Evolutionary conservation across 2,329 filamentous ascomycete genomes (phyloP).

Genomic region (Trichoderma asperellum): DNA sequence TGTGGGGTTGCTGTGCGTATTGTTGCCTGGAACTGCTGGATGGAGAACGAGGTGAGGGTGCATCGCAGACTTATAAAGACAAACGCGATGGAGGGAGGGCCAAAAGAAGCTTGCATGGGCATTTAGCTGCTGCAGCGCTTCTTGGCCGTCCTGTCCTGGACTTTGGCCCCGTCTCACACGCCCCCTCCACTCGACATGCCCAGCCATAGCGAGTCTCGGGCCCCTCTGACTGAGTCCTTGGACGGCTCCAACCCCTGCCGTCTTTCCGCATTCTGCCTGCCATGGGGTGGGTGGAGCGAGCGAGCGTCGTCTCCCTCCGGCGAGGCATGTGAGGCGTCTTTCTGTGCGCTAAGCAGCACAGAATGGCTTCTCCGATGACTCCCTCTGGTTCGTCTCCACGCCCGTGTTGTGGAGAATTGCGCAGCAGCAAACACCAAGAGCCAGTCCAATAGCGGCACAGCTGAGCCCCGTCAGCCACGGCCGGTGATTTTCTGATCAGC

Average conservation of each 20-base stretch:
- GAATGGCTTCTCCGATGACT: conserved; percentile 27
- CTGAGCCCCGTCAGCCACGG: conserved; percentile 30
- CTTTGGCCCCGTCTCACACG: conserved; percentile 22
- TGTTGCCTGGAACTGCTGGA: conserved; percentile 28
- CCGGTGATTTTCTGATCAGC: conserved; percentile 8
- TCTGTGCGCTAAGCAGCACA: conserved; percentile 17
- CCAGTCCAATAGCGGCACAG: conserved; percentile 26
- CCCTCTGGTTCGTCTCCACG: conserved; percentile 25
- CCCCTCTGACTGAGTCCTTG: conserved; percentile 6
- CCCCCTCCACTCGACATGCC: conserved; percentile 15
- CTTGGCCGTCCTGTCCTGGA: conserved; percentile 8
- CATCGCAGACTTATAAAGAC: conserved; percentile 29
- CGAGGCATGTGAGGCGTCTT: conserved; percentile 28
- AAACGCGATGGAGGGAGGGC: neutral
- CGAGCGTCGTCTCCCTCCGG: conserved; percentile 1
- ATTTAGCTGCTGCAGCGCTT: neutral
- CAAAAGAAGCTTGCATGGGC: neutral
- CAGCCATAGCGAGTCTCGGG: conserved; percentile 20
- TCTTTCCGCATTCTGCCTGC: conserved; percentile 28
- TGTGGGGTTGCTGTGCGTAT: conserved; percentile 23
- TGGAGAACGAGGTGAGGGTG: conserved; percentile 28
- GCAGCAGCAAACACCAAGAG: neutral
- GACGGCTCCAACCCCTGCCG: conserved; percentile 18
- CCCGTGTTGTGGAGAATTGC: conserved; percentile 14
- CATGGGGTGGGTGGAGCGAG: conserved; percentile 2